Percentiles rank a stretch among this genome's conserved stretches.
Conservation (phyloP, 164 flowering plant species). For the Euptelea pleiosperma region DNA sequence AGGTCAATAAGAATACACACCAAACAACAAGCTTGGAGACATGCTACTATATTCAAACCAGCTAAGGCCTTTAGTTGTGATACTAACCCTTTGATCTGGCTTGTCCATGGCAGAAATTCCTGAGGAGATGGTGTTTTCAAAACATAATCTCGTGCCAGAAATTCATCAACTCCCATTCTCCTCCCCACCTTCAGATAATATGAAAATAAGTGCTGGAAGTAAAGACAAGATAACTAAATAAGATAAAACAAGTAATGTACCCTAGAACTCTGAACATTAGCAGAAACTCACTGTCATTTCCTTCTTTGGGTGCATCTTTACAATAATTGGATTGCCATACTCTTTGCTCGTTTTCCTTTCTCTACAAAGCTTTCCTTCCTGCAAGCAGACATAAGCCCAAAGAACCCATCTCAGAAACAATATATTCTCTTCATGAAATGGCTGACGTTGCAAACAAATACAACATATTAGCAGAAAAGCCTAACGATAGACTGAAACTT, state of each 20-base stretch:
- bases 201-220: not conserved
- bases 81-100: constrained; percentile 43
- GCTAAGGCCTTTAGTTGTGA: not conserved
- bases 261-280: not conserved
- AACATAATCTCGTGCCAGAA: constrained; percentile 23
- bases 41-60: too few relatives aligned
- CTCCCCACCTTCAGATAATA: constrained; percentile 30
- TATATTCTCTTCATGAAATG: constrained; percentile 1
- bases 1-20: too few relatives aligned
- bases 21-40: too few relatives aligned
- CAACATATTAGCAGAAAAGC: not conserved
- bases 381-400: constrained; percentile 5
- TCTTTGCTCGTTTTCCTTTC: constrained; percentile 30
- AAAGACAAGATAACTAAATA: constrained; percentile 7
- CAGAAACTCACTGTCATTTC: constrained; percentile 36
- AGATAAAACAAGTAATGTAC: not conserved
- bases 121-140: constrained; percentile 21
- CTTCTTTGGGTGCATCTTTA: constrained; percentile 27
- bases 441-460: not conserved
- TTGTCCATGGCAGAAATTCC: constrained; percentile 21
- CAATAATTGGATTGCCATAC: constrained; percentile 17
- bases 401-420: constrained; percentile 5
- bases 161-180: constrained; percentile 23
- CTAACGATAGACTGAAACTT: constrained; percentile 29
- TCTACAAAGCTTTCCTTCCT: constrained; percentile 34